Base-by-base conservation (phyloP, 1,284 basidiomycete species). In the Tilletia indica region DNA sequence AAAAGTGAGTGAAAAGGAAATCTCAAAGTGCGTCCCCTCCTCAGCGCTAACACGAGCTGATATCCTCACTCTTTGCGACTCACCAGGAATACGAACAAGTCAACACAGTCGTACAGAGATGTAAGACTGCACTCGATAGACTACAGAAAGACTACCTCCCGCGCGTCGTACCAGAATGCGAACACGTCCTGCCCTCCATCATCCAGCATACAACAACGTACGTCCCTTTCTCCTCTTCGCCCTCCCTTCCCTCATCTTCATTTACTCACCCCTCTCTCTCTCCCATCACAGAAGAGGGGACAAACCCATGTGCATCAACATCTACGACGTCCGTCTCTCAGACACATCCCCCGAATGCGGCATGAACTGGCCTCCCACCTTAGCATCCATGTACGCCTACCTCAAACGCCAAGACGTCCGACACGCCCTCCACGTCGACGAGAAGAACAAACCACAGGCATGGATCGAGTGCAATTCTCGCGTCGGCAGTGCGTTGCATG, bases 321-420 rank as follows among this genome's bases (percentile, higher is more conserved):
- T 98, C 63, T 99, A 99, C 81, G 97, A 99, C 81, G 89, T 98
- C 25, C 91, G 97, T 45, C 86, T 93, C 38, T 89, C 91, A 70
- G 97, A 99, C 83, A 88, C 88, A 14, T 87, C 85, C 64, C 95
- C 95, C n/a, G 91, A 90, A 2, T 99, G 96, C 85, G 96, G 96
- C 0, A 93, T 98, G 93, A 96, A 96, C 85, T 99, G 96, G 96
- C 96, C 96, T 3, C 90, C 91, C n/a, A 93, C 94, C 76, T 88
- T 99, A 34, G 84, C 87, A 9, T 89, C 91, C 66, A 88, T 97
- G 49, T 91, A 90, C 56, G 86, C 87, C 3, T 97, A 95, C 82
- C 89, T 99, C 8, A 80, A 94, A 90, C 89, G 92, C 14, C 78
- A 85, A 11, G 94, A 96, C 75, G 96, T 99, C 66, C 88, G 93